Evolutionary conservation across 2,329 filamentous ascomycete species (phyloP), one percentile per base, ranked within the genome.

Genomic region (Trichoderma breve): DNA sequence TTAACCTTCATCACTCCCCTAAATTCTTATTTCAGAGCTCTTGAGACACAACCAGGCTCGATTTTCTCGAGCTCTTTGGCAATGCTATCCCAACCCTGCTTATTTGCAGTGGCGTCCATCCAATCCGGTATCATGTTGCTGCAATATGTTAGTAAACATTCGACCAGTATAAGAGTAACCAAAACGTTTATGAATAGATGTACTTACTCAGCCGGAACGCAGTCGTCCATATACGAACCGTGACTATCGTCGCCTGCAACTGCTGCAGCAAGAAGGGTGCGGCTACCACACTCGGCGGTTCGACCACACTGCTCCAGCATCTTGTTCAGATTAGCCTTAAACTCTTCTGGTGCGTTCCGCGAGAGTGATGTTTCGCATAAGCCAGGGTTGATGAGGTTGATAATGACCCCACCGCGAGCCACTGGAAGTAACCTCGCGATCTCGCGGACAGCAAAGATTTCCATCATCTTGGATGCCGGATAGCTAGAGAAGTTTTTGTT

Each of bases 341-440:
- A 51, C 3, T 28, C 36, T 30, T 47, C 32, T 32, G 61, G 61
- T 36, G 15, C 60, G 28, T 39, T 73, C 57, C 11, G 67, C 18
- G 24, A 75, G 71, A 28, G 72, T 71, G 32, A 69, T 0, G 77
- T 77, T 28, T 74, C 75, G 72, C 76, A 78, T 7, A 81, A 71
- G 0, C 80, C 80, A 0, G 80, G 80, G 57, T 76, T 76, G 15
- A 79, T 26, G 1, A 74, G 24, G 73, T 81, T 80, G 26, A 81
- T 60, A 58, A 81, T 74, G 15, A 82, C 79, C 0, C 78, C 78
- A 1, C 61, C 61, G 18, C 72, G 73, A 0, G 75, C 73, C 1
- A 76, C 73, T 12, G 79, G 78, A 8, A 75, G 21, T 4, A 78
- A 72, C 1, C n/a, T 64, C 4, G 78, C 77, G 14, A 82, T 74